A percentile compares a stretch with the other conserved stretches of the same genome.
These are phyloP conservation scores for Neurospora sp. DNA, from an alignment of 495 filamentous ascomycete genomes.

Conservation along the genomic window DNA sequence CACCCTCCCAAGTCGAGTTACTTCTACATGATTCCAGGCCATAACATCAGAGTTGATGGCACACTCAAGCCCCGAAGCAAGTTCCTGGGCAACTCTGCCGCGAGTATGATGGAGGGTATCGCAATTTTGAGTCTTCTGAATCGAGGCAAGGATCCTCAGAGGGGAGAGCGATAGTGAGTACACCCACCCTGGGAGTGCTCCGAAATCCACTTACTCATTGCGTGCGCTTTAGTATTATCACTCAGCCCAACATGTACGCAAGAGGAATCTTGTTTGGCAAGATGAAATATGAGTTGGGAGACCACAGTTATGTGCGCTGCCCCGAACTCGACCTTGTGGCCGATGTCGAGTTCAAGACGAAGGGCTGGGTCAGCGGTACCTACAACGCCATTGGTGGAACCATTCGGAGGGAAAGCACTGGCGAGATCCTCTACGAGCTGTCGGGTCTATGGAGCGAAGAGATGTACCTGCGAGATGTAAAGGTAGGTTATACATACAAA, in stretches of 20 bases:
- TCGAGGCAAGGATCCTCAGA: constrained; percentile 50
- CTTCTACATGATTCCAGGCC: constrained; percentile 96
- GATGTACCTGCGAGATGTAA: constrained; percentile 78
- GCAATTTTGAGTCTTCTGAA: constrained; percentile 81
- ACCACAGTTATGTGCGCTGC: constrained; percentile 91
- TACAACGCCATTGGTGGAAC: constrained; percentile 93
- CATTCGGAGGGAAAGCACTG: constrained; percentile 83
- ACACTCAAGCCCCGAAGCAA: constrained; percentile 93
- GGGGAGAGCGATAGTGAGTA: constrained; percentile 80
- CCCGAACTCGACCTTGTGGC: constrained; percentile 77
- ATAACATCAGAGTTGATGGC: constrained; percentile 90
- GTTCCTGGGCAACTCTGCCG: constrained; percentile 94
- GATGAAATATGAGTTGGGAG: constrained; percentile 98
- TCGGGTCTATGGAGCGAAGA: constrained; percentile 90
- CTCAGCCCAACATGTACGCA: constrained; percentile 99
- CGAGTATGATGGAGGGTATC: constrained; percentile 95
- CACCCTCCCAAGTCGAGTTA: constrained; percentile 98
- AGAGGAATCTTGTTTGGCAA: constrained; percentile 95
- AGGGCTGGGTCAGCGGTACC: constrained; percentile 91
- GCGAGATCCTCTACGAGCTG: constrained; percentile 78
- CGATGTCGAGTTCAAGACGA: constrained; percentile 97
- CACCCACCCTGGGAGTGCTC: neutral
- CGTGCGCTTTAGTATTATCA: constrained; percentile 53
- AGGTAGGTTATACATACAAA: constrained; percentile 41
- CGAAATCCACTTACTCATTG: constrained; percentile 1